Evolutionary conservation across 148 eudicot species (phyloP).

Genomic region (Rhododendron vialii): DNA sequence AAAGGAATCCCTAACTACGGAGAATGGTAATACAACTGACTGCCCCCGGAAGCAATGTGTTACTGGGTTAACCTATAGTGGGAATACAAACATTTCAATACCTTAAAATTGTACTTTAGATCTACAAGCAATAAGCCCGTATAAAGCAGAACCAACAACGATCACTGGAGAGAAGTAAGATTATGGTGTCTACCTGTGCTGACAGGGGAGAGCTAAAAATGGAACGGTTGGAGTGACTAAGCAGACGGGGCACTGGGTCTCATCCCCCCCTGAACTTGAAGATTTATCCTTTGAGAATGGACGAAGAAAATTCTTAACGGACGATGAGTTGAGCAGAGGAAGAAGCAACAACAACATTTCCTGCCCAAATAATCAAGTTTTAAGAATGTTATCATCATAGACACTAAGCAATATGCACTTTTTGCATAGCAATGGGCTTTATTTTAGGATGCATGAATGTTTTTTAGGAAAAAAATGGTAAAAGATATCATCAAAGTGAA

Average conservation of each 20-base stretch:
- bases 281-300: slow-evolving; percentile 85
- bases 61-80: neutral
- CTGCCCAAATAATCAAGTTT: slow-evolving; percentile 37
- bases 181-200: slow-evolving; percentile 61
- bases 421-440: neutral
- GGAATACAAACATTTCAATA: neutral
- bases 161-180: neutral
- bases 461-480: neutral
- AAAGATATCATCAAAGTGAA: neutral
- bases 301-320: slow-evolving; percentile 62
- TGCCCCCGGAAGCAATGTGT: neutral
- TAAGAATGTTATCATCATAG: neutral
- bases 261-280: slow-evolving; percentile 52
- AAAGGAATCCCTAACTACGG: neutral
- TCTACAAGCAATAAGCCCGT: neutral
- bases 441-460: neutral
- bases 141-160: neutral
- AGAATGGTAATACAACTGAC: neutral
- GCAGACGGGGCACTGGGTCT: slow-evolving; percentile 82
- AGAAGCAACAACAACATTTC: slow-evolving; percentile 93
- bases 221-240: slow-evolving; percentile 71
- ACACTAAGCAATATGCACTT: neutral
- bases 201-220: slow-evolving; percentile 89
- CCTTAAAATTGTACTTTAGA: neutral
- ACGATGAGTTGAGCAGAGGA: slow-evolving; percentile 92